A percentile compares a stretch with the other conserved stretches of the same genome.
These are phyloP conservation scores for Saccharomyces hybrid DNA, from an alignment of 1,139 yeast genomes.

Conservation along the genomic window DNA sequence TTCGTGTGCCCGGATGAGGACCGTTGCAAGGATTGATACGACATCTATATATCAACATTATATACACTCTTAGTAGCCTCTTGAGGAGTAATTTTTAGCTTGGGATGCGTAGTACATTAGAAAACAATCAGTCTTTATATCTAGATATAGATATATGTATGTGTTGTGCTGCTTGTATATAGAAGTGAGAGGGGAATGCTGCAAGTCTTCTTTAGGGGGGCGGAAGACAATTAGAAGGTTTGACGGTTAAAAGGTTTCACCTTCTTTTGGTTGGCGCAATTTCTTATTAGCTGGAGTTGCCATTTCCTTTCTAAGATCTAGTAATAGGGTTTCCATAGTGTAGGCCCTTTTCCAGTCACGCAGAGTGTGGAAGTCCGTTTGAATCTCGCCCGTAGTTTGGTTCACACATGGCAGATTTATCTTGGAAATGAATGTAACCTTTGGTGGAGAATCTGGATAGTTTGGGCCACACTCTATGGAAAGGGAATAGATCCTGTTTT, in stretches of 20 bases:
- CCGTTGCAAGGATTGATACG: conserved; percentile 68
- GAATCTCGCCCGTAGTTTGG: conserved; percentile 54
- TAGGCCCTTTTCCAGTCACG: conserved; percentile 80
- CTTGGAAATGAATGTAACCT: conserved; percentile 68
- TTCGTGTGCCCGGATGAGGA: conserved; percentile 81
- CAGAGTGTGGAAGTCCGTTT: conserved; percentile 58
- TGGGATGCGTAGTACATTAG: background rate
- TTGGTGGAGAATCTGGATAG: conserved; percentile 88
- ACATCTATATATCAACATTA: conserved; percentile 36
- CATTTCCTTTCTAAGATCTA: conserved; percentile 86
- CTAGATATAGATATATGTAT: background rate
- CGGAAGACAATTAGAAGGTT: background rate
- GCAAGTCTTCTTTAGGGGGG: background rate
- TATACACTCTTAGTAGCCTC: background rate
- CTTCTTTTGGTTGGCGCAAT: conserved; percentile 87
- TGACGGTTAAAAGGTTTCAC: conserved; percentile 47
- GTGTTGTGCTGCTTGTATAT: background rate
- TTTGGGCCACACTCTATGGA: conserved; percentile 72
- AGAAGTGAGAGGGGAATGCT: background rate
- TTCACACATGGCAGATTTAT: conserved; percentile 89
- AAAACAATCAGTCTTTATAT: background rate
- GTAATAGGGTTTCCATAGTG: conserved; percentile 84
- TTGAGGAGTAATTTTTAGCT: background rate
- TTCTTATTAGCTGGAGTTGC: conserved; percentile 77
- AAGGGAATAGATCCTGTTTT: conserved; percentile 84